These are phyloP conservation scores for Rhynchospora pubera DNA, from an alignment of 176 grass and related monocot genomes.

Conservation along the genomic window DNA sequence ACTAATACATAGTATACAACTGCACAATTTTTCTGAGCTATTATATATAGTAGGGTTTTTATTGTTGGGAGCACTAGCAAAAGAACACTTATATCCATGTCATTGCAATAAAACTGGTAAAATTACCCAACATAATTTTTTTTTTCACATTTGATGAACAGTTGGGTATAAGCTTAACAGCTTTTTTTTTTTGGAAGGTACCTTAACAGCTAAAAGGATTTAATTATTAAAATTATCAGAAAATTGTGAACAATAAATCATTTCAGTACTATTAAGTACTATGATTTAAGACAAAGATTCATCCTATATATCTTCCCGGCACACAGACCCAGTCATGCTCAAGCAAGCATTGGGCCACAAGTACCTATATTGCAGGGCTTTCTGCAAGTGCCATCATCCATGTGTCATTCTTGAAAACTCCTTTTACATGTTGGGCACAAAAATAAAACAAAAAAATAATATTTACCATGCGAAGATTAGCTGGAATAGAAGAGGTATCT, in stretches of 20 bases:
- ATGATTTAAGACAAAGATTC: not conserved
- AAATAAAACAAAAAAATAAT: not conserved
- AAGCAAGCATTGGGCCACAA: too few relatives aligned
- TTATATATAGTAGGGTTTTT: not conserved
- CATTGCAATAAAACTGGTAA: not conserved
- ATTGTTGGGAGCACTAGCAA: not conserved
- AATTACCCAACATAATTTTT: not conserved
- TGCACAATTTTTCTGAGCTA: not conserved
- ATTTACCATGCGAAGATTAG: conserved; percentile 76
- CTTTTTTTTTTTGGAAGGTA: too few relatives aligned
- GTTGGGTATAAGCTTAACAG: not conserved
- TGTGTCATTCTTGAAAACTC: not conserved
- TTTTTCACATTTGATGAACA: not conserved
- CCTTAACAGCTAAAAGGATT: not conserved
- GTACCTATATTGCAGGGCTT: not conserved
- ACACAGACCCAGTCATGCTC: too few relatives aligned
- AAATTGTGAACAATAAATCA: not conserved
- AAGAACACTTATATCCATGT: not conserved
- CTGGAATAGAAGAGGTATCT: conserved; percentile 55
- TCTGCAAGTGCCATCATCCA: not conserved
- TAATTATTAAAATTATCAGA: not conserved
- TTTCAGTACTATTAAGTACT: not conserved
- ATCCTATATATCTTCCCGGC: not conserved
- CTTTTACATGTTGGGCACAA: not conserved
- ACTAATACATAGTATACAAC: not conserved